Evolutionary conservation across 2,329 filamentous ascomycete species (phyloP), one percentile per base, ranked within the genome.

Genomic region (Trichoderma sp.): DNA sequence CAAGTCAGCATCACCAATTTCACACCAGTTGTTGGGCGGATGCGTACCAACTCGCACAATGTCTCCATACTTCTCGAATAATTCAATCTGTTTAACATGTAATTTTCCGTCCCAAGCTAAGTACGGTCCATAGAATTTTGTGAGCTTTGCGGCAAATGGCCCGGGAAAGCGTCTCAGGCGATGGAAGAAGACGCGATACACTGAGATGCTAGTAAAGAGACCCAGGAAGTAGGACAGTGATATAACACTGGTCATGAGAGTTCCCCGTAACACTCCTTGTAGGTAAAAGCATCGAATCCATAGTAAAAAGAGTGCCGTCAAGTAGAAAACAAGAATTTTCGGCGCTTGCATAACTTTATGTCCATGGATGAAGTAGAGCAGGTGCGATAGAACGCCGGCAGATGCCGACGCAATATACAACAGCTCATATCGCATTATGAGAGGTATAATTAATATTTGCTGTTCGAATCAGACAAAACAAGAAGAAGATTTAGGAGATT

Each of bases 131-230:
- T 72, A 72, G 0, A 69, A 32, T n/a, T 72, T 72, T 17, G 68
- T 65, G 2, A 71, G 15, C n/a, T 58, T 71, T 4, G 69, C 64
- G 6, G 35, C 34, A 4, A 69, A 42, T 1, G 72, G 72, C 1
- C 72, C 72, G 0, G 71, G 71, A 19, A 73, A 71, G 9, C 22
- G 64, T 1, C 72, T 64, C 2, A 72, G 56, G 2, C 68, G 69
- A 29, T 71, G 70, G 42, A 73, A 70, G 27, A 70, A 53, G 19
- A 72, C 1, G 6, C 75, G 74, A 37, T 72, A 73, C n/a, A 71
- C 25, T 5, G 57, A 25, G 7, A 73, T 71, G 34, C 72, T 73
- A 12, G 42, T 22, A 66, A 85, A 72, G 1, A 72, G 58, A n/a
- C 50, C 66, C 6, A 50, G 5, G 9, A 65, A 57, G 19, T 68